phyloP scores from a whole-genome alignment of 2,329 filamentous ascomycete genomes.

The Penicillium sumatraense region DNA sequence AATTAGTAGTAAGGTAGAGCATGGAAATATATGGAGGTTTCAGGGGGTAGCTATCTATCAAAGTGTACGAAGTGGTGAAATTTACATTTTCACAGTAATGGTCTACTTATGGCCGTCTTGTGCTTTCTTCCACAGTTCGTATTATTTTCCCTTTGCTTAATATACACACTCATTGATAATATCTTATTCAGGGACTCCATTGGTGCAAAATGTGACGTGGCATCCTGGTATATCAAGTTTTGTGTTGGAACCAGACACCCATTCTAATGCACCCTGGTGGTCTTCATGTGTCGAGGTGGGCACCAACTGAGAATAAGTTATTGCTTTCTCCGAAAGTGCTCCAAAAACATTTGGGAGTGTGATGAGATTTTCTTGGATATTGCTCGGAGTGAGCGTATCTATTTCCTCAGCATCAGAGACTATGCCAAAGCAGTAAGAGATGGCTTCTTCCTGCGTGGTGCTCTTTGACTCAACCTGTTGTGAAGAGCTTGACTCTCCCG shows the following conservation, averaged over 20 bases:
- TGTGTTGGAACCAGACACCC: slow-evolving; percentile 27
- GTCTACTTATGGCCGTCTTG: no score
- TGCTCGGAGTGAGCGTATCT: neutral
- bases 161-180: neutral
- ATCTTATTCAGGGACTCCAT: neutral
- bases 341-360: slow-evolving; percentile 41
- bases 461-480: neutral
- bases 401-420: slow-evolving; percentile 31
- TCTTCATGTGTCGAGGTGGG: neutral
- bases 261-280: neutral
- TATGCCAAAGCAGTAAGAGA: slow-evolving; percentile 39
- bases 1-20: no score
- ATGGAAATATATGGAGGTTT: no score
- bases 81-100: no score
- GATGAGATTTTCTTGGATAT: slow-evolving; percentile 22
- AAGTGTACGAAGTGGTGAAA: no score
- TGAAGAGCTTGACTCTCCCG: slow-evolving; percentile 26
- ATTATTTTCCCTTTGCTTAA: neutral
- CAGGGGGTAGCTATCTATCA: no score
- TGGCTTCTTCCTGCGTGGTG: slow-evolving; percentile 5
- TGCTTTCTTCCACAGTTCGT: neutral
- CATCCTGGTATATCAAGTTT: slow-evolving; percentile 43
- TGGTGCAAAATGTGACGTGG: slow-evolving; percentile 27
- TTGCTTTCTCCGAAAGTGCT: slow-evolving; percentile 45
- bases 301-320: slow-evolving; percentile 36